Evolutionary conservation across 2,329 filamentous ascomycete species (phyloP).

Genomic region (Calonectria multiphialidica): DNA sequence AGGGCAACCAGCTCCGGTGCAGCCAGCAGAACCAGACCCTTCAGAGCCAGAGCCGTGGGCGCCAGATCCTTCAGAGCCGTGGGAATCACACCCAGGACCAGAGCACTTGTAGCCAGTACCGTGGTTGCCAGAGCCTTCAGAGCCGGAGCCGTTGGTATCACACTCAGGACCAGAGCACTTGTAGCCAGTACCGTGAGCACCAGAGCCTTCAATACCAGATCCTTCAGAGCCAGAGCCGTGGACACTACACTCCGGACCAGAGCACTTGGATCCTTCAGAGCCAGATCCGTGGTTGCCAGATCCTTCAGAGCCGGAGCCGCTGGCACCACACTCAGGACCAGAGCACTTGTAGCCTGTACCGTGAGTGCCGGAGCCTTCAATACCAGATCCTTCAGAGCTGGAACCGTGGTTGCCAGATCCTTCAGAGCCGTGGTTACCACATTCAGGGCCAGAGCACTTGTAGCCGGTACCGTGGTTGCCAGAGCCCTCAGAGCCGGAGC

Average conservation of each 20-base stretch:
- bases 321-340: neutral
- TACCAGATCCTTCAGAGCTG: too few relatives aligned
- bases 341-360: neutral
- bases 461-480: too few relatives aligned
- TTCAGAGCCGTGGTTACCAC: constrained; percentile 22
- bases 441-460: neutral
- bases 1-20: neutral
- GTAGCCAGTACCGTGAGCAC: neutral
- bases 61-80: constrained; percentile 4
- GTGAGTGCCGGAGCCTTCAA: constrained; percentile 5
- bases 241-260: neutral
- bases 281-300: neutral
- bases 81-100: neutral
- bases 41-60: neutral
- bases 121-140: neutral
- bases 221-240: too few relatives aligned
- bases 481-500: neutral
- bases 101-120: neutral
- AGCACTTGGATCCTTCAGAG: neutral
- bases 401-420: constrained; percentile 14
- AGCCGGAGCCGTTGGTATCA: neutral
- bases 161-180: too few relatives aligned
- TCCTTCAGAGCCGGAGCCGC: neutral
- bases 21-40: too few relatives aligned
- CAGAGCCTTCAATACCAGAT: too few relatives aligned